A percentile compares a stretch with the other conserved stretches of the same genome.
phyloP scores from a whole-genome alignment of 2,329 filamentous ascomycete species.

The Pestalotiopsis sp. region DNA sequence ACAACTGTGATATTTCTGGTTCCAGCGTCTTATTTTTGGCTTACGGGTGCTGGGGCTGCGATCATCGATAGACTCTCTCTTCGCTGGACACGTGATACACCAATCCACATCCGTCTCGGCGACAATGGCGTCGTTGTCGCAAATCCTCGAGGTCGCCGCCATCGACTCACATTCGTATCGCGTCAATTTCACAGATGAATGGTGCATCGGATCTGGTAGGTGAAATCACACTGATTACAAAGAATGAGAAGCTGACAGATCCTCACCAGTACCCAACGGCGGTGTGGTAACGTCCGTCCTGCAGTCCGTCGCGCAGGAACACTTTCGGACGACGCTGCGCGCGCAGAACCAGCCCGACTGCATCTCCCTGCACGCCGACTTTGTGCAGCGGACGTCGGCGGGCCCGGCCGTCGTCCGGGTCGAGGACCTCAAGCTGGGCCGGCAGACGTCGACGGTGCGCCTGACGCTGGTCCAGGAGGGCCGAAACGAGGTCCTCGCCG shows the following conservation, averaged over 20 bases:
- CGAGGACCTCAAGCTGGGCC: slow-evolving; percentile 33
- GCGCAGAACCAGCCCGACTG: slow-evolving; percentile 31
- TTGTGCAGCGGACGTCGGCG: slow-evolving; percentile 31
- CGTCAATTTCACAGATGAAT: slow-evolving; percentile 7
- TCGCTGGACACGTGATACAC: not conserved
- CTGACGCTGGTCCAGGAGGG: slow-evolving; percentile 30
- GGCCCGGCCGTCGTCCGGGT: slow-evolving; percentile 29
- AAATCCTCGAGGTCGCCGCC: slow-evolving; percentile 2
- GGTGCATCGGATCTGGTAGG: slow-evolving; percentile 13
- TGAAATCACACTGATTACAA: not conserved
- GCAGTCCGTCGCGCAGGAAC: slow-evolving; percentile 47
- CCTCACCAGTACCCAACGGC: slow-evolving; percentile 64
- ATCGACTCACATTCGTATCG: slow-evolving; percentile 13
- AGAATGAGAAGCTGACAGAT: not conserved
- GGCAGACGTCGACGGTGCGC: slow-evolving; percentile 35
- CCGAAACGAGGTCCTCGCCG: slow-evolving; percentile 64
- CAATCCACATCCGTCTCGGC: not conserved
- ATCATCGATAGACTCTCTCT: not conserved
- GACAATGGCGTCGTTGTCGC: slow-evolving; percentile 7
- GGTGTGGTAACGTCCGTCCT: slow-evolving; percentile 68
- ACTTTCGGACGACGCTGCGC: slow-evolving; percentile 32
- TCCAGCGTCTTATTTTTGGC: not conserved
- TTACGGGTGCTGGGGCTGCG: not conserved
- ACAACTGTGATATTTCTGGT: not conserved
- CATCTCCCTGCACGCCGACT: slow-evolving; percentile 30